Conservation (phyloP, 2,329 filamentous ascomycete genomes). For the Beauveria sp. region DNA sequence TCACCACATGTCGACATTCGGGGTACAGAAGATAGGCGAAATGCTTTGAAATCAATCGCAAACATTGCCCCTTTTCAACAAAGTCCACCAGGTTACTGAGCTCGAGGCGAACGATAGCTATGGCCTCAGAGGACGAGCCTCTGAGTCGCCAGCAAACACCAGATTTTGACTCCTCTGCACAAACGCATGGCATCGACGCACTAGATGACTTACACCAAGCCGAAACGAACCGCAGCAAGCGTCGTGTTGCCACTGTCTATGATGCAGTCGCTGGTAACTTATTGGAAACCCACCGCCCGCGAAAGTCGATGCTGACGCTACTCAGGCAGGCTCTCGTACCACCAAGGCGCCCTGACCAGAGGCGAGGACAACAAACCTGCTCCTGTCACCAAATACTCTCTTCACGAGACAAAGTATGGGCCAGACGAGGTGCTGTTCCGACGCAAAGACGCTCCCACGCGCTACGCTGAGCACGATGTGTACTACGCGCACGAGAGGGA, state of each 20-base stretch:
- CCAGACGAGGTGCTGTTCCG: conserved; percentile 68
- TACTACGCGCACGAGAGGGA: conserved; percentile 58
- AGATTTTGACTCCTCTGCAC: not conserved
- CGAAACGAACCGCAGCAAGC: conserved; percentile 18
- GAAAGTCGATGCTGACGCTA: not conserved
- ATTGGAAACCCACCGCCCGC: not conserved
- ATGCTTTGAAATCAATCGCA: not conserved
- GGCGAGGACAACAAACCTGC: conserved; percentile 13
- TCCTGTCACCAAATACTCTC: conserved; percentile 17
- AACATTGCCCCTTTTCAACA: not conserved
- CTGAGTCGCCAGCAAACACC: not conserved
- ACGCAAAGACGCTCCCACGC: conserved; percentile 53
- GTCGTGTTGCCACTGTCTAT: conserved; percentile 50
- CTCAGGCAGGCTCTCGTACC: not conserved
- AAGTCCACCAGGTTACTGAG: not conserved
- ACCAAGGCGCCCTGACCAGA: not conserved
- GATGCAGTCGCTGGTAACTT: conserved; percentile 64
- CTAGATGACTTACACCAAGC: conserved; percentile 12
- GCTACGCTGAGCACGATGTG: conserved; percentile 63
- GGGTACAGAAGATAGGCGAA: not conserved
- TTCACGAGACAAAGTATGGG: conserved; percentile 31
- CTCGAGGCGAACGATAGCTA: not conserved
- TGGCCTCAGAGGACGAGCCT: not conserved
- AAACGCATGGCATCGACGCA: not conserved
- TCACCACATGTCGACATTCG: no score